phyloP scores from a whole-genome alignment of 768 basidiomycete species.

The Lactifluus pinguis region DNA sequence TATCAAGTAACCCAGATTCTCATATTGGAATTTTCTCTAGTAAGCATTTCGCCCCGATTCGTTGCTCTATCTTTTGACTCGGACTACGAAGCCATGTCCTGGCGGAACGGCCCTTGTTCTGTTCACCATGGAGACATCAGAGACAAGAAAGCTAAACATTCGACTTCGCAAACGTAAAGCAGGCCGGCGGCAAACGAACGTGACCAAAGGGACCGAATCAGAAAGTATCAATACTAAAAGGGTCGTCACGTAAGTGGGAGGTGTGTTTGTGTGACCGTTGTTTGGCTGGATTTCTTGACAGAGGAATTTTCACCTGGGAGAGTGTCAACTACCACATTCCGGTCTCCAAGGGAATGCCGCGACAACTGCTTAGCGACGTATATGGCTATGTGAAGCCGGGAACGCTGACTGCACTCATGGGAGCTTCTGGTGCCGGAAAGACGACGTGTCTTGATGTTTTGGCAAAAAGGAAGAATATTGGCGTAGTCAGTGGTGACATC shows the following conservation, averaged over 20 bases:
- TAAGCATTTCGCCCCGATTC: slow-evolving; percentile 25
- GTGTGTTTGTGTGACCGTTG: neutral
- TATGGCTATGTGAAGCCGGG: slow-evolving; percentile 79
- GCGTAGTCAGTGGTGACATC: slow-evolving; percentile 53
- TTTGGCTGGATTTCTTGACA: slow-evolving; percentile 1
- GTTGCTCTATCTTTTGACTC: neutral
- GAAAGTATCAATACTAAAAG: neutral
- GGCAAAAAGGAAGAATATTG: slow-evolving; percentile 64
- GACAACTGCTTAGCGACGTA: slow-evolving; percentile 62
- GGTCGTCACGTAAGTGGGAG: neutral
- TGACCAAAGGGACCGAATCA: neutral
- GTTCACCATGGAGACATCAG: slow-evolving; percentile 48
- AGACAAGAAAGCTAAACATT: slow-evolving; percentile 46
- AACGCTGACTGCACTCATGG: slow-evolving; percentile 85
- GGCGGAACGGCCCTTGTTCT: slow-evolving; percentile 32
- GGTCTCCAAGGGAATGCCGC: slow-evolving; percentile 46
- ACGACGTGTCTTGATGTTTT: slow-evolving; percentile 71
- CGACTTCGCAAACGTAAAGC: slow-evolving; percentile 45
- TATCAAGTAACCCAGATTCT: slow-evolving; percentile 66
- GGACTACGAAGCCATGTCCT: slow-evolving; percentile 6
- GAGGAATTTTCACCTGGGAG: slow-evolving; percentile 76
- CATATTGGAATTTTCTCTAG: slow-evolving; percentile 55
- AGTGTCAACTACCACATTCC: slow-evolving; percentile 69
- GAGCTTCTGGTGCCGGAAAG: slow-evolving; percentile 67
- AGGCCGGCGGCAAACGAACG: slow-evolving; percentile 23